phyloP scores from a whole-genome alignment of 345 rosid species.

The Salix purpurea region DNA sequence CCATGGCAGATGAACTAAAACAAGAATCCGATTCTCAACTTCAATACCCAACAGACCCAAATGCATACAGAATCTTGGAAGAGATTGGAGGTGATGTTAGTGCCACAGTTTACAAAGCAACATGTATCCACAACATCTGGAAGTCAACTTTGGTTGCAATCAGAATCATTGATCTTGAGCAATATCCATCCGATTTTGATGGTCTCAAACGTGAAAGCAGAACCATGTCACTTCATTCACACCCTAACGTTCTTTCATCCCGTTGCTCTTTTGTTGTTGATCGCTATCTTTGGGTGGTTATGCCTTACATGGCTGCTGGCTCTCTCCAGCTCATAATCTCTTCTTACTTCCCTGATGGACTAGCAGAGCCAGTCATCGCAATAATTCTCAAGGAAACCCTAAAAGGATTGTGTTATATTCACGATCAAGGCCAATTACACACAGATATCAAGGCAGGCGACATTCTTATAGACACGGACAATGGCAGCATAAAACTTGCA shows the following conservation, averaged over 20 bases:
- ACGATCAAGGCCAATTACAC: conserved; percentile 64
- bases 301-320: conserved; percentile 92
- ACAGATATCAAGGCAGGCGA: conserved; percentile 56
- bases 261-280: conserved; percentile 75
- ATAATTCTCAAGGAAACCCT: conserved; percentile 66
- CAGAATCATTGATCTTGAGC: conserved; percentile 76
- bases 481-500: conserved; percentile 69
- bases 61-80: conserved; percentile 49
- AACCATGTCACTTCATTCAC: conserved; percentile 78
- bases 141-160: conserved; percentile 62
- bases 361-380: conserved; percentile 71
- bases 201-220: conserved; percentile 64
- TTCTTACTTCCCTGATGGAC: conserved; percentile 57
- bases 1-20: background rate
- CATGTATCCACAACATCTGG: conserved; percentile 42
- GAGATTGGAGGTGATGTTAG: conserved; percentile 75
- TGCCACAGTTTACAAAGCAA: conserved; percentile 67
- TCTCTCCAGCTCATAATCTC: conserved; percentile 74
- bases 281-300: conserved; percentile 77
- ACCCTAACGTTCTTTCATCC: conserved; percentile 71
- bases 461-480: conserved; percentile 48
- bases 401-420: conserved; percentile 62
- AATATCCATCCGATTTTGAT: conserved; percentile 50
- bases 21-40: conserved; percentile 8
- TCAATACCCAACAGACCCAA: conserved; percentile 53